These are phyloP conservation scores for Colletotrichum tanaceti DNA, from an alignment of 2,329 filamentous ascomycete species.

Conservation along the genomic window DNA sequence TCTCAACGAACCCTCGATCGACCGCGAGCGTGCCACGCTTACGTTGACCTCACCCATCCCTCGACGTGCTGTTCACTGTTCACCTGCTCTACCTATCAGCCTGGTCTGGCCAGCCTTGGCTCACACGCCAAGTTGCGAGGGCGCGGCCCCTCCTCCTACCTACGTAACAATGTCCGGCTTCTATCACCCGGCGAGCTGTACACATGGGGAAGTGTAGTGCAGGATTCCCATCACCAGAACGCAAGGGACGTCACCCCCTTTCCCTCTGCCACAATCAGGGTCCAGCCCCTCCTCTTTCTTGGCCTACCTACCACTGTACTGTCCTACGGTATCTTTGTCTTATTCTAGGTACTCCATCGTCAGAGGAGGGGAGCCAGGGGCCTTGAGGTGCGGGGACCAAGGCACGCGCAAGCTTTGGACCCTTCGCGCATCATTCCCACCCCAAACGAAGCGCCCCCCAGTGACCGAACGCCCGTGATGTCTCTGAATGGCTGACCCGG, in stretches of 20 bases:
- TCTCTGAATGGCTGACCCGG: slow-evolving; percentile 2
- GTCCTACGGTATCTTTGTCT: not conserved
- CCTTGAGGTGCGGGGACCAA: slow-evolving; percentile 13
- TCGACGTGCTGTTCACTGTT: not conserved
- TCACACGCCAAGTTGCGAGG: not conserved
- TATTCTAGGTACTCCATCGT: slow-evolving; percentile 14
- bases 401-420: slow-evolving; percentile 32
- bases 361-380: slow-evolving; percentile 8
- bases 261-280: slow-evolving; percentile 4
- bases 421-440: slow-evolving; percentile 32
- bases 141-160: not conserved
- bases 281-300: slow-evolving; percentile 8
- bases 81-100: not conserved
- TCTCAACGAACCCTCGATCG: slow-evolving; percentile 9
- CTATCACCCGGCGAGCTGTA: not conserved
- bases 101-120: slow-evolving; percentile 18
- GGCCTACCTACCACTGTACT: no score
- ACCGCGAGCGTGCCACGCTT: not conserved
- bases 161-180: slow-evolving; percentile 20
- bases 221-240: not conserved
- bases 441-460: not conserved
- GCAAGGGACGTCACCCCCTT: slow-evolving; percentile 34
- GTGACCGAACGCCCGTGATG: not conserved
- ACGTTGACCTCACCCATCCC: slow-evolving; percentile 18
- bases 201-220: not conserved